Evolutionary conservation across 2,329 filamentous ascomycete species (phyloP).

Genomic region (Talaromyces sp.): DNA sequence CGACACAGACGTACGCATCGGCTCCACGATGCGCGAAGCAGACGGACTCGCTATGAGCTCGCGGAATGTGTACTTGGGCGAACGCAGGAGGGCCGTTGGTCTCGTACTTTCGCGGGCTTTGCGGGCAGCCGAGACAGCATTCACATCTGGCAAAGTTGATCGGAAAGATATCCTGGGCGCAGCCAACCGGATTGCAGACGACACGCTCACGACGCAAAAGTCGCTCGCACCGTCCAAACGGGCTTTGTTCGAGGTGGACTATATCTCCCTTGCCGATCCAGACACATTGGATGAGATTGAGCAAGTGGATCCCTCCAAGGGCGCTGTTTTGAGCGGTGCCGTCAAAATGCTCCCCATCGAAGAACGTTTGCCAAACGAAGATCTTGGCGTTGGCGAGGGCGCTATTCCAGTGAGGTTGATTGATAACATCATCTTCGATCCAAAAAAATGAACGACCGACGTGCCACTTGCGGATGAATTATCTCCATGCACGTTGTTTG

Average conservation of each 20-base stretch:
- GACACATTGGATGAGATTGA: constrained; percentile 75
- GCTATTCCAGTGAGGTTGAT: constrained; percentile 80
- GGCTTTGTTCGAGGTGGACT: constrained; percentile 77
- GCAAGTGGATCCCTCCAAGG: constrained; percentile 61
- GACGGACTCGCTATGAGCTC: constrained; percentile 90
- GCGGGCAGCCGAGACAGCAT: constrained; percentile 63
- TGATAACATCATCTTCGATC: constrained; percentile 76
- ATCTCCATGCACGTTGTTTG: neutral
- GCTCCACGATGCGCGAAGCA: constrained; percentile 66
- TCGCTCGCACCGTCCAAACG: constrained; percentile 55
- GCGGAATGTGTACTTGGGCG: constrained; percentile 85
- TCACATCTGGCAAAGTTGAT: constrained; percentile 48
- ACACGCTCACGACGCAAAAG: constrained; percentile 57
- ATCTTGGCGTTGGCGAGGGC: constrained; percentile 63
- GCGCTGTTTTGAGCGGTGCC: constrained; percentile 83
- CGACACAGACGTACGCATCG: constrained; percentile 66
- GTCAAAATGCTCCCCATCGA: constrained; percentile 84
- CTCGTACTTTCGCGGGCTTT: constrained; percentile 68
- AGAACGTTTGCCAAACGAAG: constrained; percentile 62
- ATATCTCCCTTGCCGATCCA: constrained; percentile 84
- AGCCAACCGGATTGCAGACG: constrained; percentile 57
- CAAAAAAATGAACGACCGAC: constrained; percentile 10
- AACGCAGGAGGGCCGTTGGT: constrained; percentile 64
- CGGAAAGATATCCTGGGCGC: constrained; percentile 66
- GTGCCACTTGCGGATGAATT: neutral